A percentile compares a stretch with the other conserved stretches of the same genome.
Conservation (phyloP, 805 yeast species). For the Pichia phayaonensis region DNA sequence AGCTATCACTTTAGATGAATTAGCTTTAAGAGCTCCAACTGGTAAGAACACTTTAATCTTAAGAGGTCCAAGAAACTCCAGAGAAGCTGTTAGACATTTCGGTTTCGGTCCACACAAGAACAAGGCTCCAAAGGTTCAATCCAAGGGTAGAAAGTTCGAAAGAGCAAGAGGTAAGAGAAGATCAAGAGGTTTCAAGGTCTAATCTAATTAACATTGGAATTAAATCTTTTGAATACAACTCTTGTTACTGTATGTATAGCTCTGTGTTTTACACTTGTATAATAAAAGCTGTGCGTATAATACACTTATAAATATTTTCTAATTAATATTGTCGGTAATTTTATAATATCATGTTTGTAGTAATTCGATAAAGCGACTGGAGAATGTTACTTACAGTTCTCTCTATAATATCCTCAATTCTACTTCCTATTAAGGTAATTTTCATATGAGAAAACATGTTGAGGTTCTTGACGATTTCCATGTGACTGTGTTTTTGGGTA, state of each 20-base stretch:
- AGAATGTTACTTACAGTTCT: too few relatives aligned
- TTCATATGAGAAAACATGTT: neutral
- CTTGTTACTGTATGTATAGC: neutral
- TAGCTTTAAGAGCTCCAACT: conserved; percentile 98
- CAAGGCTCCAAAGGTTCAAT: conserved; percentile 97
- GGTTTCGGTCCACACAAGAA: conserved; percentile 99
- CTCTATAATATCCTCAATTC: neutral
- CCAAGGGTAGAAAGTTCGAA: conserved; percentile 99
- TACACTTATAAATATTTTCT: neutral
- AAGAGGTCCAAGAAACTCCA: conserved; percentile 98
- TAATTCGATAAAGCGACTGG: too few relatives aligned
- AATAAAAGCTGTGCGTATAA: neutral
- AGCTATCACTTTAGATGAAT: conserved; percentile 97
- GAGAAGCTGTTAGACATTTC: conserved; percentile 99
- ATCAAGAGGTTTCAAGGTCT: conserved; percentile 99
- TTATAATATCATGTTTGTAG: neutral
- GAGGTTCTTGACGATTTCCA: neutral
- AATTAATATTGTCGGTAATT: neutral
- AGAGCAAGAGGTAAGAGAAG: conserved; percentile 99
- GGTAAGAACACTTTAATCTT: conserved; percentile 97
- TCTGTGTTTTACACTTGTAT: conserved; percentile 1
- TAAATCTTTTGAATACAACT: neutral
- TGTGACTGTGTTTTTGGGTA: conserved; percentile 5
- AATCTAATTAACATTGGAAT: conserved; percentile 32
- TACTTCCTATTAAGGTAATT: neutral